Conservation (phyloP, 202 grass and related monocot genomes). For the Musa balbisiana region DNA sequence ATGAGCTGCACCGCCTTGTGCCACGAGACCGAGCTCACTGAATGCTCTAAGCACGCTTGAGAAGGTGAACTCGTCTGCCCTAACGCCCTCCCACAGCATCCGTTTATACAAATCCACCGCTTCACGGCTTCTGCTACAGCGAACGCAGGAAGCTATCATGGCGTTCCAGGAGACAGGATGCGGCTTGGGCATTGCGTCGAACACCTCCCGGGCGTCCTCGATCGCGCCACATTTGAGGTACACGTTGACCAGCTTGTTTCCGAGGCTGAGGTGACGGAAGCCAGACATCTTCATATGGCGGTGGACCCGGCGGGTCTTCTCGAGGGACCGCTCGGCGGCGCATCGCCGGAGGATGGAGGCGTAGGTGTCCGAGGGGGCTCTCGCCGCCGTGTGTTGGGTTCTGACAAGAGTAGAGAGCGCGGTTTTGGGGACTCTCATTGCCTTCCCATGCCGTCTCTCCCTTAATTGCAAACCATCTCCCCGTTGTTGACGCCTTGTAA, state of each 20-base stretch:
- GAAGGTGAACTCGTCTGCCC: constrained; percentile 22
- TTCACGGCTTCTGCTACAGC: constrained; percentile 8
- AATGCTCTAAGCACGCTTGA: constrained; percentile 20
- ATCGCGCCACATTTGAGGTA: constrained; percentile 24
- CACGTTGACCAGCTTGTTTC: constrained; percentile 21
- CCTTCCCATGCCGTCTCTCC: background rate
- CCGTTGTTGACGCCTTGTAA: too few species aligned
- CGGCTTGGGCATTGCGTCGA: constrained; percentile 28
- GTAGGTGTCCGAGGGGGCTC: constrained; percentile 3
- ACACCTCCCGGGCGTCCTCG: constrained; percentile 19
- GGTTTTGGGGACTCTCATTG: background rate
- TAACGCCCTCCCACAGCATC: constrained; percentile 12
- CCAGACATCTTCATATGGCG: constrained; percentile 20
- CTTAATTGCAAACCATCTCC: too few species aligned
- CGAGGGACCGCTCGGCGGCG: constrained; percentile 6
- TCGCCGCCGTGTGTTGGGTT: background rate
- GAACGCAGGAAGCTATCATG: constrained; percentile 12
- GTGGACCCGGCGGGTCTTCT: constrained; percentile 11
- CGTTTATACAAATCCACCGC: background rate
- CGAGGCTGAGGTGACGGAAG: constrained; percentile 16
- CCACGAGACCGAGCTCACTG: constrained; percentile 6
- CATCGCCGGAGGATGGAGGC: constrained; percentile 16
- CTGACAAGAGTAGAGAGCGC: background rate
- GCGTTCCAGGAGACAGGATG: constrained; percentile 23
- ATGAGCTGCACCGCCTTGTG: constrained; percentile 17